These are phyloP conservation scores for Fonsecaea erecta DNA, from an alignment of 2,329 filamentous ascomycete species.

Conservation along the genomic window DNA sequence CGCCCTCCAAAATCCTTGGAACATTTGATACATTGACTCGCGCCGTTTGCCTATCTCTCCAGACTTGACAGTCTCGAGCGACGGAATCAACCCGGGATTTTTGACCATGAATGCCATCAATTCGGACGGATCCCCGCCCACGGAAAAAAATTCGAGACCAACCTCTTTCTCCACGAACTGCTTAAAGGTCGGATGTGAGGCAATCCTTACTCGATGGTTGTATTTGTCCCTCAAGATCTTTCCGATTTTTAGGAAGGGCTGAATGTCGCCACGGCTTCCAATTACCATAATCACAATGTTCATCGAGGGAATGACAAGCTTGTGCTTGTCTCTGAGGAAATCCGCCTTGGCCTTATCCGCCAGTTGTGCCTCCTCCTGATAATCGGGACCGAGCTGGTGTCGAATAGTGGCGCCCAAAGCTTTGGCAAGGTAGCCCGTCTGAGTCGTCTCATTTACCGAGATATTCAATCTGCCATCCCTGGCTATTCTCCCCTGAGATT, in stretches of 20 bases:
- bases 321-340: constrained; percentile 37
- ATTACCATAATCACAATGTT: constrained; percentile 87
- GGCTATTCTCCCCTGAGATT: constrained; percentile 60
- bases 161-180: constrained; percentile 74
- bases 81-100: constrained; percentile 75
- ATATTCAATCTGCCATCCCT: constrained; percentile 73
- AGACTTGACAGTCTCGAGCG: constrained; percentile 70
- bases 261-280: constrained; percentile 74
- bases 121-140: constrained; percentile 78
- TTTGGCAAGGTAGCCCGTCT: constrained; percentile 74
- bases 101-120: constrained; percentile 90
- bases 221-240: constrained; percentile 72
- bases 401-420: constrained; percentile 68
- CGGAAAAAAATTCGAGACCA: constrained; percentile 77
- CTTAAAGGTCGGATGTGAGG: constrained; percentile 77
- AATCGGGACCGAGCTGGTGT: constrained; percentile 54
- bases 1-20: constrained; percentile 79
- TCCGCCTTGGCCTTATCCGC: constrained; percentile 26
- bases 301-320: constrained; percentile 55
- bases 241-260: constrained; percentile 77
- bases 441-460: constrained; percentile 70
- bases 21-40: constrained; percentile 78
- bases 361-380: constrained; percentile 39
- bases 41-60: constrained; percentile 73
- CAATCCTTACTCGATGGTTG: constrained; percentile 75